Evolutionary conservation across 2,329 filamentous ascomycete genomes (phyloP).

Genomic region (Amylocarpus encephaloides): DNA sequence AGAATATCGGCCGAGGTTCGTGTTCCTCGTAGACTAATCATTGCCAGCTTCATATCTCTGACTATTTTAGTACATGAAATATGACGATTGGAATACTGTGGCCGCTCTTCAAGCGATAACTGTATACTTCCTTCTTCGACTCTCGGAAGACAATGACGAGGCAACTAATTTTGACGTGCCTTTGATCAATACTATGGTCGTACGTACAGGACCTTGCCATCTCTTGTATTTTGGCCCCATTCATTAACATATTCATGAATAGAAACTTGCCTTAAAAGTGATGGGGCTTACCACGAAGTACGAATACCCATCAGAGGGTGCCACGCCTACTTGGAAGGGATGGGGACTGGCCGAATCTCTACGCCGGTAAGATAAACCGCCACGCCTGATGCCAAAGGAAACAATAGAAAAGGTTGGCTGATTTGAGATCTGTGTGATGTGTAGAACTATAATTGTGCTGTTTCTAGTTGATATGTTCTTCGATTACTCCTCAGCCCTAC

Average conservation of each 20-base stretch:
- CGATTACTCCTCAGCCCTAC: constrained; percentile 2
- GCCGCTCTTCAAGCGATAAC: constrained; percentile 19
- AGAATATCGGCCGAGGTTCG: constrained; percentile 15
- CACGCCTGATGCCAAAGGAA: background rate
- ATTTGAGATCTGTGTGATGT: background rate
- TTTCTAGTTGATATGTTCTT: constrained; percentile 14
- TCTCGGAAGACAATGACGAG: constrained; percentile 14
- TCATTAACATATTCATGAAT: background rate
- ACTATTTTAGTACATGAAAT: constrained; percentile 4
- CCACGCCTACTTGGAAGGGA: constrained; percentile 5
- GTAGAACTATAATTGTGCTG: constrained; percentile 14
- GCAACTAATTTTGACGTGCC: constrained; percentile 15
- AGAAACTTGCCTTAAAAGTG: background rate
- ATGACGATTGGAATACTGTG: constrained; percentile 7
- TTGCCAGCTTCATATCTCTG: too few relatives aligned
- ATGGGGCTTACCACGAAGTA: background rate
- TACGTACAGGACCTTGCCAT: background rate
- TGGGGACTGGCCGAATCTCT: constrained; percentile 11
- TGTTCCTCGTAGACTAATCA: background rate
- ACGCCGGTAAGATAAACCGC: constrained; percentile 10
- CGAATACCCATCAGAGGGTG: background rate
- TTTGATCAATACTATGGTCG: constrained; percentile 16
- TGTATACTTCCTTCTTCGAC: constrained; percentile 15
- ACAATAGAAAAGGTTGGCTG: background rate
- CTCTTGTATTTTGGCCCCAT: too few relatives aligned